A percentile compares a stretch with the other conserved stretches of the same genome.
These are phyloP conservation scores for Spergularia marina DNA, from an alignment of 148 eudicot genomes.

Conservation along the genomic window DNA sequence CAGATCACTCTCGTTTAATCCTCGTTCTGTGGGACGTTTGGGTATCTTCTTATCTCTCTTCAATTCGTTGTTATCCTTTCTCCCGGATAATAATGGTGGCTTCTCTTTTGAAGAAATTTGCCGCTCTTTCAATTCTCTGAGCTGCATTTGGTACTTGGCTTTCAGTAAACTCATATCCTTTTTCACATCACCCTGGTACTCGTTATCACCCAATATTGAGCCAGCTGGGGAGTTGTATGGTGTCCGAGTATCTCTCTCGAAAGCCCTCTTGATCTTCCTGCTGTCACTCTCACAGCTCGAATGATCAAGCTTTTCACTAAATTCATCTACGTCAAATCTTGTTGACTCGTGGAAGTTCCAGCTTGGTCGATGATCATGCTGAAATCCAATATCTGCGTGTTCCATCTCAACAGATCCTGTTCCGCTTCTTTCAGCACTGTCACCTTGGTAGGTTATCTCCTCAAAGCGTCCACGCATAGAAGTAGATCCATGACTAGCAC, in stretches of 20 bases:
- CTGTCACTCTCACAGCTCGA: slow-evolving; percentile 23
- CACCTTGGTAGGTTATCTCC: slow-evolving; percentile 62
- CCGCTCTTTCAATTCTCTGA: slow-evolving; percentile 43
- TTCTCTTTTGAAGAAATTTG: slow-evolving; percentile 28
- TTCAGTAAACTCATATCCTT: slow-evolving; percentile 53
- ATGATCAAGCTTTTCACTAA: slow-evolving; percentile 24
- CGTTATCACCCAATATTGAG: slow-evolving; percentile 27
- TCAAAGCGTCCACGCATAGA: slow-evolving; percentile 70
- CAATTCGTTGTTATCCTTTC: slow-evolving; percentile 13
- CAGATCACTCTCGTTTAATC: slow-evolving; percentile 25
- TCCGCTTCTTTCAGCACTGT: slow-evolving; percentile 33
- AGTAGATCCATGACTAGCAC: slow-evolving; percentile 52
- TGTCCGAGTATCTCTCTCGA: slow-evolving; percentile 29
- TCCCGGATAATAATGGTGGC: slow-evolving; percentile 21
- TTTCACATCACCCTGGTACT: slow-evolving; percentile 36
- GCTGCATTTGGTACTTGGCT: slow-evolving; percentile 54
- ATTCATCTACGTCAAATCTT: slow-evolving; percentile 22
- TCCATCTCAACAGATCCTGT: slow-evolving; percentile 38
- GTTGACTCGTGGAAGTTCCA: slow-evolving; percentile 30
- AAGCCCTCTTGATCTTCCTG: slow-evolving; percentile 8
- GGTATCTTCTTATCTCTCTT: slow-evolving; percentile 24
- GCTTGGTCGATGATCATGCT: slow-evolving; percentile 41
- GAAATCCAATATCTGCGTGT: slow-evolving; percentile 39
- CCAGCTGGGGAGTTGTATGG: slow-evolving; percentile 31
- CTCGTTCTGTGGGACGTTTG: slow-evolving; percentile 13